A percentile compares a stretch with the other conserved stretches of the same genome.
phyloP scores from a whole-genome alignment of 139 green algal genomes.

The Coccomyxa sp. region DNA sequence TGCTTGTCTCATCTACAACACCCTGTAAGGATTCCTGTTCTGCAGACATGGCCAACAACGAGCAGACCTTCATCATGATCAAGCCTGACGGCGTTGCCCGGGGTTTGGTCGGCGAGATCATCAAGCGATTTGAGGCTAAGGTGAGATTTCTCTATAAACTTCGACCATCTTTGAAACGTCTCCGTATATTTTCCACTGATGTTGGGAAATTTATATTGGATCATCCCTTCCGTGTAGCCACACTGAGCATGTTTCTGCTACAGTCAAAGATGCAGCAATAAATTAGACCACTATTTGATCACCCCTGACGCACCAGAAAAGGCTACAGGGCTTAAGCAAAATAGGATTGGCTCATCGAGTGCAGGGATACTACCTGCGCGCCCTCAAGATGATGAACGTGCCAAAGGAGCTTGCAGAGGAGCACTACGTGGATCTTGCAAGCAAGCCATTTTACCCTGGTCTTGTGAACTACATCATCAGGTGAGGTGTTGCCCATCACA shows the following conservation, averaged over 20 bases:
- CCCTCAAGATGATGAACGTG: constrained; percentile 82
- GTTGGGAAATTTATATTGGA: not conserved
- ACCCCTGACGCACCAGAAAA: no score
- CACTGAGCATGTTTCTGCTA: no score
- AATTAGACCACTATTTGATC: no score
- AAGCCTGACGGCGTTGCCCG: constrained; percentile 97
- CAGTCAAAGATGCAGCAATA: no score
- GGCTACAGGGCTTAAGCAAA: no score
- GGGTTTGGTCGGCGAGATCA: constrained; percentile 81
- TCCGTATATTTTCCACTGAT: constrained; percentile 4
- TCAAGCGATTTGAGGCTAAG: constrained; percentile 78
- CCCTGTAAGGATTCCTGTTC: not conserved
- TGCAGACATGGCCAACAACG: constrained; percentile 14
- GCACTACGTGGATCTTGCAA: constrained; percentile 86
- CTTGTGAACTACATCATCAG: constrained; percentile 82
- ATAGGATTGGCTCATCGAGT: no score
- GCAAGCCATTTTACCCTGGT: constrained; percentile 83
- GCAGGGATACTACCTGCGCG: constrained; percentile 26
- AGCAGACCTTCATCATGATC: constrained; percentile 90
- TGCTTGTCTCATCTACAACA: not conserved
- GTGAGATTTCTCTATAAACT: constrained; percentile 10
- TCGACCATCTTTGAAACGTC: no score
- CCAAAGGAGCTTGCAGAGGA: constrained; percentile 71
- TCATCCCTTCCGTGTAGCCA: not conserved
- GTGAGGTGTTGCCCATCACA: not conserved